Conservation (phyloP, 371 early-diverging fungal genomes). For the Umbelopsis sp. region DNA sequence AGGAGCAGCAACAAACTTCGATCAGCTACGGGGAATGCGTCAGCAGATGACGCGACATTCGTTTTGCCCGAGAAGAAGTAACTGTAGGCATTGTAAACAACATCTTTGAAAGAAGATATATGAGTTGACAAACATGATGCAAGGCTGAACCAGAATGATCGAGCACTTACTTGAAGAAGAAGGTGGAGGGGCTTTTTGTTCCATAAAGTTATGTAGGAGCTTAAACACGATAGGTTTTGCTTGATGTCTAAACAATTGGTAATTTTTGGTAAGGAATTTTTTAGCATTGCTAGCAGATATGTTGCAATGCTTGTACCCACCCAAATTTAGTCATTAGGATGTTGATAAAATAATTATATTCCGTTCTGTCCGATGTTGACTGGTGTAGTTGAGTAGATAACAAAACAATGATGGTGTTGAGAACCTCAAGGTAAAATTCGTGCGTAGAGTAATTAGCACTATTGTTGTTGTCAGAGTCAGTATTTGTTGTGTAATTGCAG, state of each 20-base stretch:
- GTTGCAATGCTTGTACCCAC: conserved; percentile 27
- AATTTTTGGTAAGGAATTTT: too few relatives aligned
- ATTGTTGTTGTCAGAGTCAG: conserved; percentile 3
- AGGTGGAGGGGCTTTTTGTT: conserved; percentile 61
- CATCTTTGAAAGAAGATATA: conserved; percentile 32
- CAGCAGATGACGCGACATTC: conserved; percentile 42
- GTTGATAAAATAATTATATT: conserved; percentile 67
- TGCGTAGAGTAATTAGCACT: conserved; percentile 63
- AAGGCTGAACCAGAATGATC: not conserved
- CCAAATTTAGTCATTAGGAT: conserved; percentile 57
- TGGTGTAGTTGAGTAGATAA: conserved; percentile 70
- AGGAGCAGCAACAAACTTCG: conserved; percentile 65
- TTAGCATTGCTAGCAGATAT: too few relatives aligned
- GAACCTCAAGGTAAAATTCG: conserved; percentile 71
- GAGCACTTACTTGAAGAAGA: conserved; percentile 52
- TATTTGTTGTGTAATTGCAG: not conserved
- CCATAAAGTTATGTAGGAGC: conserved; percentile 65
- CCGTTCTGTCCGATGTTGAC: conserved; percentile 35
- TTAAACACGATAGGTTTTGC: conserved; percentile 62
- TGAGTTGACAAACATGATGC: not conserved
- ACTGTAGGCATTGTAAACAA: conserved; percentile 73
- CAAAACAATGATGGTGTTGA: conserved; percentile 67
- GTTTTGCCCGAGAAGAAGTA: conserved; percentile 64
- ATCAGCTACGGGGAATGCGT: conserved; percentile 63
- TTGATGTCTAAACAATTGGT: conserved; percentile 41